Percentiles rank a stretch among this genome's conserved stretches.
Conservation (phyloP, 768 basidiomycete genomes). For the Mycena haematopus region DNA sequence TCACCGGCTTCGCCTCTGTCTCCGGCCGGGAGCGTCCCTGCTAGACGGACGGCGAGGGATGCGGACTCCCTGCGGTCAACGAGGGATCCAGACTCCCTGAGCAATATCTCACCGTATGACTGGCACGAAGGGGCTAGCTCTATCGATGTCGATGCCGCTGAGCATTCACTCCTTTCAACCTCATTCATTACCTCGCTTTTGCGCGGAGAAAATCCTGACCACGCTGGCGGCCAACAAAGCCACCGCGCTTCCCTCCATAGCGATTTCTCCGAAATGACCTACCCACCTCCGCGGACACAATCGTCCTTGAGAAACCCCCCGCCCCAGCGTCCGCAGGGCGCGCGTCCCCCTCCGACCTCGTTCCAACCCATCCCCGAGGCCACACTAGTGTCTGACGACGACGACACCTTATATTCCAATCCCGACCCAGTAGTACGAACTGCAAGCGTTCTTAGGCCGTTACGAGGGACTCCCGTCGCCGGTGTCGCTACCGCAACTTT, state of each 20-base stretch:
- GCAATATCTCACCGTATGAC: slow-evolving; percentile 50
- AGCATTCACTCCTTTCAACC: slow-evolving; percentile 64
- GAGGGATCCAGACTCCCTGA: slow-evolving; percentile 10
- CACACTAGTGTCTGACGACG: slow-evolving; percentile 39
- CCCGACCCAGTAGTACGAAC: slow-evolving; percentile 35
- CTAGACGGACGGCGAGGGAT: not conserved
- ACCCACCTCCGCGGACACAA: slow-evolving; percentile 47
- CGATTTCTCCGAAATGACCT: slow-evolving; percentile 61
- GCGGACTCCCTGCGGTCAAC: not conserved
- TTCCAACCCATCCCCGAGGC: slow-evolving; percentile 41
- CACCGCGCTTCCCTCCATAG: slow-evolving; percentile 47
- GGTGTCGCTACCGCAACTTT: slow-evolving; percentile 43
- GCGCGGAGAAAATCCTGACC: slow-evolving; percentile 45
- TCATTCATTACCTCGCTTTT: slow-evolving; percentile 67
- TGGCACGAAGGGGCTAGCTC: slow-evolving; percentile 69
- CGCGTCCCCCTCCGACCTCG: slow-evolving; percentile 43
- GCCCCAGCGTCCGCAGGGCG: slow-evolving; percentile 31
- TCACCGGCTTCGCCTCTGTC: slow-evolving; percentile 8
- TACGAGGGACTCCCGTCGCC: slow-evolving; percentile 35
- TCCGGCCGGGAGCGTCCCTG: not conserved
- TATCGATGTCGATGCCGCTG: slow-evolving; percentile 61
- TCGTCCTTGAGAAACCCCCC: slow-evolving; percentile 27
- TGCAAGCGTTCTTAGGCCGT: slow-evolving; percentile 32
- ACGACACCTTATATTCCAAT: slow-evolving; percentile 47
- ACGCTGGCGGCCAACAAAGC: slow-evolving; percentile 28